Evolutionary conservation across 2,329 filamentous ascomycete species (phyloP), one percentile per base, ranked within the genome.

Genomic region (Clonostachys byssicola): DNA sequence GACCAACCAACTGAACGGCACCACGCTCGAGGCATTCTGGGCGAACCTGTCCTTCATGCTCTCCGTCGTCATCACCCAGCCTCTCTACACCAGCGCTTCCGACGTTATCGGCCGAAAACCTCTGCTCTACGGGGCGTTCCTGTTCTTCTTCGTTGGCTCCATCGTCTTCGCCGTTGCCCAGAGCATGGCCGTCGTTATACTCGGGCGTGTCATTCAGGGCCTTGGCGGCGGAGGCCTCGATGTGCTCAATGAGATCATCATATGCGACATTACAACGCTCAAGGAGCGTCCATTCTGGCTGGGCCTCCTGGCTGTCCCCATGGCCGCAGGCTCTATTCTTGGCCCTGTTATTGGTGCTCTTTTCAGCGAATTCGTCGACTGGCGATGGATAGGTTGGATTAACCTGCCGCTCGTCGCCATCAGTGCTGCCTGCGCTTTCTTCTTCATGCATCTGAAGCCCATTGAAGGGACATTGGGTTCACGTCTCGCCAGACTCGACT

Each of bases 21-120:
- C 73, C 0, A 77, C 77, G 3, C 74, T 82, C 34, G 72, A 88
- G 62, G 81, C 83, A 0, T 88, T 88, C 57, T 89, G 85, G 86
- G 77, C 82, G 4, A 85, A 83, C 2, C 87, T 85, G 4, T 81
- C 82, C 14, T 89, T 86, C 54, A 69, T 89, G 5, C 74, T 89
- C 5, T 79, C 81, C 6, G 81, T 78, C 47, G 81, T 83, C 5
- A 75, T 82, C 23, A 73, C 78, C 42, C 76, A 83, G 55, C 80
- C 79, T 6, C 58, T 63, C 6, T 54, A 68, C 17, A 59, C 65
- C 9, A 59, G 57, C 2, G 47, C 67, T 7, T 67, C 63, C 44
- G 58, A 59, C 46, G 60, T 62, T 10, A 58, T 68, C 39, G 66
- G 66, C 4, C 57, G 65, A 9, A 67, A 67, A 47, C 33, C 36